Percentiles rank a stretch among this genome's conserved stretches.
Conservation (phyloP, 176 grass and related monocot genomes). For the Oryza nivara region DNA sequence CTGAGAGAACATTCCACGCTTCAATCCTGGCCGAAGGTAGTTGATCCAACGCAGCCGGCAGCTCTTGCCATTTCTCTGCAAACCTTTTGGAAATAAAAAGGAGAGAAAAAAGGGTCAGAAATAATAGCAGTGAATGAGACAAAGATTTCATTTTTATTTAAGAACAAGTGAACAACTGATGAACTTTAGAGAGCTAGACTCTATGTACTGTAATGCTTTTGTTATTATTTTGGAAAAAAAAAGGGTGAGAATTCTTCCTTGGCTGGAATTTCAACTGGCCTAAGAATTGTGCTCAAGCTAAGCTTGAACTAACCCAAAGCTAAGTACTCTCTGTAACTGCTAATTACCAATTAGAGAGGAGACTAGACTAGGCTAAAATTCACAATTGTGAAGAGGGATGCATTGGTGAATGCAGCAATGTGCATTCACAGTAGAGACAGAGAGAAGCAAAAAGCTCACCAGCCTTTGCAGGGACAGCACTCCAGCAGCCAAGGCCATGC, state of each 20-base stretch:
- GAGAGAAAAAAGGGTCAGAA: conserved; percentile 26
- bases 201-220: neutral
- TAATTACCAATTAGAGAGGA: neutral
- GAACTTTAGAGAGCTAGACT: neutral
- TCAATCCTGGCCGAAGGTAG: conserved; percentile 76
- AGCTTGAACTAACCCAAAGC: neutral
- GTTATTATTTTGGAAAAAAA: neutral
- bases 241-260: neutral
- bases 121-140: neutral
- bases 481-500: conserved; percentile 87
- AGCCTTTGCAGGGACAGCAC: conserved; percentile 83
- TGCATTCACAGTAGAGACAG: no score
- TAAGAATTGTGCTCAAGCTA: neutral
- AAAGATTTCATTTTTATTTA: neutral
- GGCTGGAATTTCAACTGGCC: neutral
- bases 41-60: conserved; percentile 94
- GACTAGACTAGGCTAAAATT: neutral
- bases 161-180: neutral
- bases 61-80: conserved; percentile 92
- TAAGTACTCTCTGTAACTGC: neutral
- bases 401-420: conserved; percentile 18
- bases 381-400: neutral
- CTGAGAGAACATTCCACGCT: conserved; percentile 71
- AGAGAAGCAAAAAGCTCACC: conserved; percentile 48
- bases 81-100: conserved; percentile 36